Conservation (phyloP, 176 grass and related monocot species). For the Zoysia pacifica region DNA sequence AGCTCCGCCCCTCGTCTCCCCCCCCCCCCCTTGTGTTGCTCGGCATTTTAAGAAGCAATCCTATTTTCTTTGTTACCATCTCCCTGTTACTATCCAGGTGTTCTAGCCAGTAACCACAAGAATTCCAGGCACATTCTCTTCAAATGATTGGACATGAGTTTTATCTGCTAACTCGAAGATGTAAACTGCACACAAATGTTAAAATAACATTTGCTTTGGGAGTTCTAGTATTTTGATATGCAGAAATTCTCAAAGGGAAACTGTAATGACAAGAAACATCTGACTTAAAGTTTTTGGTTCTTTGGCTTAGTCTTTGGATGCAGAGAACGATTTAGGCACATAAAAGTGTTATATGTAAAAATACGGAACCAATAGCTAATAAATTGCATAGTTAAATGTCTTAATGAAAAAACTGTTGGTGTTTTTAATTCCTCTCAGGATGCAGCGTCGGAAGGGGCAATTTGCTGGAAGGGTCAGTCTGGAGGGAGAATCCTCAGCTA, state of each 20-base stretch:
- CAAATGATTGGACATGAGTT: background rate
- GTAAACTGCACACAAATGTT: constrained; percentile 12
- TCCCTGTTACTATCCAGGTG: background rate
- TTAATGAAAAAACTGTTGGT: constrained; percentile 22
- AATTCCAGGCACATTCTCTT: background rate
- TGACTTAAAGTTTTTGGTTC: background rate
- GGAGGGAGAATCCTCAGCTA: constrained; percentile 52
- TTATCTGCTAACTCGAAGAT: background rate
- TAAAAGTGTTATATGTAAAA: background rate
- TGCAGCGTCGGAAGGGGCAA: constrained; percentile 83
- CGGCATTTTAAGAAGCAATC: background rate
- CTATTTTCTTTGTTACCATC: background rate
- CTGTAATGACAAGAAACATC: background rate
- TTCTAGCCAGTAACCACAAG: background rate
- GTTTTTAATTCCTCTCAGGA: constrained; percentile 57
- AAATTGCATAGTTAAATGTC: background rate
- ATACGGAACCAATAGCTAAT: constrained; percentile 25
- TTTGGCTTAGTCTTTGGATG: background rate
- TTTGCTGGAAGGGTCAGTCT: constrained; percentile 77
- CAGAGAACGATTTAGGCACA: constrained; percentile 12
- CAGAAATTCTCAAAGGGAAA: background rate
- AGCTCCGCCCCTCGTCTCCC: too few relatives aligned
- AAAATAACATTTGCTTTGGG: background rate
- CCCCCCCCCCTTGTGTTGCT: background rate
- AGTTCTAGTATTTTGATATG: constrained; percentile 6